A percentile compares a stretch with the other conserved stretches of the same genome.
Evolutionary conservation across 345 rosid species (phyloP).

Genomic region (Psidium guajava): DNA sequence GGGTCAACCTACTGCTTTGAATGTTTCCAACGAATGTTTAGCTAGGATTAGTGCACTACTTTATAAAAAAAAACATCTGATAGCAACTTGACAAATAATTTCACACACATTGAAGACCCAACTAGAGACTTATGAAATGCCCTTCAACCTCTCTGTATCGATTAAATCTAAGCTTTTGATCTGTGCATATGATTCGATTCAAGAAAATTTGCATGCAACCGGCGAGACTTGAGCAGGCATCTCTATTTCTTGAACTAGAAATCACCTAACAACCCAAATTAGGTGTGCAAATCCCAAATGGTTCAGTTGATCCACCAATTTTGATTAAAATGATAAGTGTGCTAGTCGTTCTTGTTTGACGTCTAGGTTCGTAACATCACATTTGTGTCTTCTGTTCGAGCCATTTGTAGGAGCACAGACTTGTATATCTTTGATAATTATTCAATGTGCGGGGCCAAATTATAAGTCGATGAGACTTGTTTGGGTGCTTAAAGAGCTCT

Average conservation of each 20-base stretch:
- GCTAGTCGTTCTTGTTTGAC: no score
- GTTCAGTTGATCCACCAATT: background rate
- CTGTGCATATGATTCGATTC: background rate
- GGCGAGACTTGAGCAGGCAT: background rate
- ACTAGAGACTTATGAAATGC: background rate
- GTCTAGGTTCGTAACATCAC: no score
- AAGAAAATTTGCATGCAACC: background rate
- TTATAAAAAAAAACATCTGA: no score
- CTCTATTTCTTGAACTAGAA: background rate
- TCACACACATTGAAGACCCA: background rate
- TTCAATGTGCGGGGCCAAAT: no score
- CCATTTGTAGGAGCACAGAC: no score
- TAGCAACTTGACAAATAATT: background rate
- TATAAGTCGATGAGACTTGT: no score
- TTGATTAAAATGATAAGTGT: no score
- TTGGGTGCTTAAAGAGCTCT: no score
- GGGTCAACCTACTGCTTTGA: background rate
- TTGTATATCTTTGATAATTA: no score
- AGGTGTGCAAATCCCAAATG: background rate
- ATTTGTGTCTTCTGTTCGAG: no score
- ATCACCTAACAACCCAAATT: background rate
- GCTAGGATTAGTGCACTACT: no score
- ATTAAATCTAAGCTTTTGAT: background rate
- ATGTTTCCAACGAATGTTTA: background rate
- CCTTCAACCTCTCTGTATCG: background rate